Base-by-base conservation (phyloP, 2,329 filamentous ascomycete species). In the Graphium sp. region DNA sequence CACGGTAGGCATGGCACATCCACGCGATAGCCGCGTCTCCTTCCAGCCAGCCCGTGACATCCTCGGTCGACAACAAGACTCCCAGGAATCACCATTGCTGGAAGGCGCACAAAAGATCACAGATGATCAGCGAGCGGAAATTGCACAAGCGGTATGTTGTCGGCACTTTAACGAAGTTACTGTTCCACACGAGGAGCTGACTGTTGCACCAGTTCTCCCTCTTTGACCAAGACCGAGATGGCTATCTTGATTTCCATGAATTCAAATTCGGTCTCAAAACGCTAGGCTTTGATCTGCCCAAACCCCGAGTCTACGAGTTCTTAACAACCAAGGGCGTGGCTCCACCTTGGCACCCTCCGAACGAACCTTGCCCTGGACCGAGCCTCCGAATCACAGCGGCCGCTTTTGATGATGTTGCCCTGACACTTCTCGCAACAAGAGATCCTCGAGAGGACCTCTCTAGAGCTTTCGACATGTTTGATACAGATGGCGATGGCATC, bases 211-310 rank as follows among this genome's bases (percentile, higher is more conserved):
- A 38, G 36, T 38, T 38, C 29, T 31, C 35, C 18, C 26, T 38
- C 10, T 38, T 38, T 18, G 36, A 38, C 27, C 36, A 38, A 27
- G 36, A 38, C 29, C 34, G 33, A 18, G 36, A 95, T 57, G 70
- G 75, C 26, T 74, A 80, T 52, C 82, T 98, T 47, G 87, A 95
- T 59, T 95, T 93, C 61, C 89, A 95, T 58, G 89, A 98, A 56
- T 81, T 95, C 49, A 87, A 89, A 53, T 89, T 95, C 56, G 84
- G 87, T 35, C 75, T 95, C 43, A 89, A 91, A 49, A 89, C 89
- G 4, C 73, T 98, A 2, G 89, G 89, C 38, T 95, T 95, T 58
- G 83, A 91, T 44, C 63, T 93, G 28, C 68, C 82, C 34, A 93
- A 93, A 51, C 62, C 73, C 36, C 83, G 92, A 41, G 83, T 93